These are phyloP conservation scores for Metarhizium album DNA, from an alignment of 2,329 filamentous ascomycete genomes.

Conservation along the genomic window DNA sequence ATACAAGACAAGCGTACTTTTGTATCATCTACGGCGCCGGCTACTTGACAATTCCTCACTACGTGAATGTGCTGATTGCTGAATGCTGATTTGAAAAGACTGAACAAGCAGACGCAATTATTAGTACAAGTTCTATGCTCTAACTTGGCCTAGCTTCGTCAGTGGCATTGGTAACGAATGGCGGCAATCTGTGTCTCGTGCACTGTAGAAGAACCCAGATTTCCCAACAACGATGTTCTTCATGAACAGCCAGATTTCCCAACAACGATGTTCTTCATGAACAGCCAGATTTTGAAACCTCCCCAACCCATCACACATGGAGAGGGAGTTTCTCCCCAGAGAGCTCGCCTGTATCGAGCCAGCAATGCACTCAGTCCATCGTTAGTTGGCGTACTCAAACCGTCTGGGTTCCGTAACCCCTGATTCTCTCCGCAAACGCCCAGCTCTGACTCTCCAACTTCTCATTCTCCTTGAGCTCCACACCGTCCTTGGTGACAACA, in stretches of 20 bases:
- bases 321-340: neutral
- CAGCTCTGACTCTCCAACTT: constrained; percentile 93
- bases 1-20: neutral
- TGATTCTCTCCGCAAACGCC: constrained; percentile 93
- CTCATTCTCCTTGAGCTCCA: constrained; percentile 74
- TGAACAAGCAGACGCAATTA: neutral
- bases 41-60: neutral
- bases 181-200: too few relatives aligned
- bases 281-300: too few relatives aligned
- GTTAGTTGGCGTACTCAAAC: constrained; percentile 27
- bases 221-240: too few relatives aligned
- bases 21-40: neutral
- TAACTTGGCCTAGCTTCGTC: neutral
- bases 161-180: too few relatives aligned
- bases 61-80: too few relatives aligned
- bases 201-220: too few relatives aligned
- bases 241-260: too few relatives aligned
- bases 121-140: neutral
- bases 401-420: constrained; percentile 84
- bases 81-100: neutral
- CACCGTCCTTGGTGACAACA: constrained; percentile 77
- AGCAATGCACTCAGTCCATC: neutral
- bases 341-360: neutral
- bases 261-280: too few relatives aligned
- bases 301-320: neutral